Evolutionary conservation across 2,329 filamentous ascomycete species (phyloP).

Genomic region (Sporothrix variecibatus): DNA sequence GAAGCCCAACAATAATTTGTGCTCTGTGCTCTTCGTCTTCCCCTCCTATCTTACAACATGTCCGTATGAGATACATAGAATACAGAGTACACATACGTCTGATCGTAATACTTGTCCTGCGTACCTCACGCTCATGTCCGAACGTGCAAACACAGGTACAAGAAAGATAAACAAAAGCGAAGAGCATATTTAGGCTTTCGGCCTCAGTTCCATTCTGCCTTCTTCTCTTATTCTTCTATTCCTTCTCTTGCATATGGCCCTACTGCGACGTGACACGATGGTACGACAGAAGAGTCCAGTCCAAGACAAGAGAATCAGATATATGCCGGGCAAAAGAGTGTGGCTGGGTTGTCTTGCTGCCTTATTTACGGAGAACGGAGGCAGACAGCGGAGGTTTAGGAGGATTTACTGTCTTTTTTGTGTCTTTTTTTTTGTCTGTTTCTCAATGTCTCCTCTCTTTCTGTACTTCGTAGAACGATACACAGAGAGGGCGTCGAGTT

Average conservation of each 20-base stretch:
- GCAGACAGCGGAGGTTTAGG: neutral
- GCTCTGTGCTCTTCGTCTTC: neutral
- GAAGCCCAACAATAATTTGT: neutral
- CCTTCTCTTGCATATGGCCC: slow-evolving; percentile 6
- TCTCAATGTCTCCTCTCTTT: neutral
- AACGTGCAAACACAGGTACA: neutral
- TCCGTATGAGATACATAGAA: neutral
- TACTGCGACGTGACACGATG: neutral
- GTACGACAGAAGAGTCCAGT: neutral
- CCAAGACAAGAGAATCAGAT: neutral
- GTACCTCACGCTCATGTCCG: neutral
- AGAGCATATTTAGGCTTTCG: neutral
- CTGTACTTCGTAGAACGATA: neutral
- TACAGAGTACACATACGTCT: neutral
- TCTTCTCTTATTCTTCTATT: neutral
- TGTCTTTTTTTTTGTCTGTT: neutral
- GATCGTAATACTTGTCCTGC: neutral
- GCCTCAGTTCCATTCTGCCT: neutral
- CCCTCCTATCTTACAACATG: neutral
- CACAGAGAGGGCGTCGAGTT: neutral
- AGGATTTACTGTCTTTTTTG: neutral
- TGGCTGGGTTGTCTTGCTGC: neutral
- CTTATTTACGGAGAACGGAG: neutral
- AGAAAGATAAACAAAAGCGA: neutral
- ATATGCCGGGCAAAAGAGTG: neutral